Evolutionary conservation across 1,139 yeast species (phyloP).

Genomic region (Pichia sp.): DNA sequence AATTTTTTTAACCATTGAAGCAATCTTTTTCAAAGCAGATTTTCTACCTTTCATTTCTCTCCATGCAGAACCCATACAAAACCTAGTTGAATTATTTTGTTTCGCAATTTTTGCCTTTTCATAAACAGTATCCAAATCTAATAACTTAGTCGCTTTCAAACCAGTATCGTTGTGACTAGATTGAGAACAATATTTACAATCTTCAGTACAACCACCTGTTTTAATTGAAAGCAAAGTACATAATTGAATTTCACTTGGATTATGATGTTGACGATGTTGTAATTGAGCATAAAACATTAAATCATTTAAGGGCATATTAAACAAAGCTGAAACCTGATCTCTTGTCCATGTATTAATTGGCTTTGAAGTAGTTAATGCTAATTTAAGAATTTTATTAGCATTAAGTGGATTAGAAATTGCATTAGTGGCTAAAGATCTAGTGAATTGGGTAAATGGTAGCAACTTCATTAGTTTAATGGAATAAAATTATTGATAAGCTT

Average conservation of each 20-base stretch:
- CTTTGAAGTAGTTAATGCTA: conserved; percentile 22
- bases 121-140: conserved; percentile 55
- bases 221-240: conserved; percentile 72
- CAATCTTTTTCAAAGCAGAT: conserved; percentile 55
- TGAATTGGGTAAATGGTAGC: not conserved
- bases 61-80: conserved; percentile 89
- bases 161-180: conserved; percentile 66
- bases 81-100: conserved; percentile 65
- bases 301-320: conserved; percentile 61
- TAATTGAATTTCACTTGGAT: conserved; percentile 65
- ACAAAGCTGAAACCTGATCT: conserved; percentile 52
- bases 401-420: conserved; percentile 1
- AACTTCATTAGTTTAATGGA: not conserved
- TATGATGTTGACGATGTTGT: conserved; percentile 62
- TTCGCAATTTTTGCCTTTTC: conserved; percentile 62
- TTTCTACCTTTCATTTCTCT: conserved; percentile 78
- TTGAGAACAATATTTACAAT: conserved; percentile 78
- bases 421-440: conserved; percentile 13
- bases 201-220: conserved; percentile 79
- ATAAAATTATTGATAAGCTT: too few species aligned
- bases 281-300: conserved; percentile 55
- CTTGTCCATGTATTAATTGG: conserved; percentile 56
- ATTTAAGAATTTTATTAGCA: not conserved
- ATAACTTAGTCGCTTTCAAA: conserved; percentile 58
- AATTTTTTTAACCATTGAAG: conserved; percentile 60